Evolutionary conservation across 129 eudicot genomes (phyloP), one percentile per base, ranked within the genome.

Genomic region (Chrysanthemum makinoi): DNA sequence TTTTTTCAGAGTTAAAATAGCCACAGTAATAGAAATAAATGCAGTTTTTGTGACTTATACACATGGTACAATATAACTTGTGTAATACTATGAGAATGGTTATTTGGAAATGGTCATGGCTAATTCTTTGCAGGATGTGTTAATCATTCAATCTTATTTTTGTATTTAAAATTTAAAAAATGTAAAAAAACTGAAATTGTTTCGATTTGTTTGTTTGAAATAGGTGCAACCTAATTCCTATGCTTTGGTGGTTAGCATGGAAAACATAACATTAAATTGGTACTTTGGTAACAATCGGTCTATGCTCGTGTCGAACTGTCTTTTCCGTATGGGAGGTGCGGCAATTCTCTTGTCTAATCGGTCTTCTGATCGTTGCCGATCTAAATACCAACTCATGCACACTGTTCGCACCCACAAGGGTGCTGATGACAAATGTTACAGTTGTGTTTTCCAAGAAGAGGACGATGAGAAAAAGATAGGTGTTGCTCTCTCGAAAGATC

Each of bases 281-380:
- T 87, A 87, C 77, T 72, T 82, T 52, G 95, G 90, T 26, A 87
- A 85, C 84, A 82, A 85, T 44, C 81, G 95, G 19, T 82, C 90
- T 0, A 87, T 87, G 90, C 82, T 87, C 2, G 82, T 87, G 70
- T 82, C 90, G 1, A 87, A 87, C 12, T 87, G 95, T 84, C 80
- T 87, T 18, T 87, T 87, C 68, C 87, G 89, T 0, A 80, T 86
- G 83, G 96, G 91, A 2, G 96, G 96, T 12, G 91, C 89, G 0
- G 96, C 96, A 4, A 72, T 89, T 46, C 80, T 86, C 20, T 69
- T 89, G 13, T 86, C 96, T 5, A 89, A 89, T 50, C 73, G 81
- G 3, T 64, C 80, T 0, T 44, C 74, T 9, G 84, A 80, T 11
- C 68, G 77, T 4, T n/a, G 77, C 0, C 74, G 72, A 15, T 75